These are phyloP conservation scores for Bretziella fagacearum DNA, from an alignment of 2,329 filamentous ascomycete genomes.

Conservation along the genomic window DNA sequence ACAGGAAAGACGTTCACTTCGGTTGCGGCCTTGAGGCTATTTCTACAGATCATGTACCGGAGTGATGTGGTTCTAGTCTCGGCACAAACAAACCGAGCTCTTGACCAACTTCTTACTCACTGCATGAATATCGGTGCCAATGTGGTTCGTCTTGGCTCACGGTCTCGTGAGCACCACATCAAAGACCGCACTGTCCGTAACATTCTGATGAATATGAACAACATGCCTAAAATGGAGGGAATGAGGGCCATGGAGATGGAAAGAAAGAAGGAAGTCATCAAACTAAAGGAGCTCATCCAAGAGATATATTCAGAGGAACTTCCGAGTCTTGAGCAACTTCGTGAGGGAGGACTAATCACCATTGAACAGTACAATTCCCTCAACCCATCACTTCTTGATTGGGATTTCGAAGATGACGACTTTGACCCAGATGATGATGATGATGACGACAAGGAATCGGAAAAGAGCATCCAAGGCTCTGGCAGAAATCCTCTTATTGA, in stretches of 20 bases:
- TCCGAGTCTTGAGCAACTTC: neutral
- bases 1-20: constrained; percentile 69
- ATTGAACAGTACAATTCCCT: no score
- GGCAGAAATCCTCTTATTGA: neutral
- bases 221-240: neutral
- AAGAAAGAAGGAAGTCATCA: neutral
- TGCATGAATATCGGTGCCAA: constrained; percentile 36
- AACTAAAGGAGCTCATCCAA: neutral
- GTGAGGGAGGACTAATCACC: neutral
- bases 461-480: neutral
- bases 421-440: neutral
- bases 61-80: constrained; percentile 60
- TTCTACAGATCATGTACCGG: constrained; percentile 38
- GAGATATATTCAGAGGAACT: neutral
- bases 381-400: neutral
- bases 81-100: constrained; percentile 78
- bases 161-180: constrained; percentile 12
- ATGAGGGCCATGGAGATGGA: neutral
- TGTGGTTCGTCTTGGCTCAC: constrained; percentile 39
- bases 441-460: neutral
- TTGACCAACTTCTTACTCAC: constrained; percentile 62
- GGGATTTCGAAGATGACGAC: neutral
- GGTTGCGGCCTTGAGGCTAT: constrained; percentile 48
- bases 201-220: constrained; percentile 3
- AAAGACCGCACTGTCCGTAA: neutral